These are phyloP conservation scores for Dianthus caryophyllus DNA, from an alignment of 148 eudicot genomes.

Conservation along the genomic window DNA sequence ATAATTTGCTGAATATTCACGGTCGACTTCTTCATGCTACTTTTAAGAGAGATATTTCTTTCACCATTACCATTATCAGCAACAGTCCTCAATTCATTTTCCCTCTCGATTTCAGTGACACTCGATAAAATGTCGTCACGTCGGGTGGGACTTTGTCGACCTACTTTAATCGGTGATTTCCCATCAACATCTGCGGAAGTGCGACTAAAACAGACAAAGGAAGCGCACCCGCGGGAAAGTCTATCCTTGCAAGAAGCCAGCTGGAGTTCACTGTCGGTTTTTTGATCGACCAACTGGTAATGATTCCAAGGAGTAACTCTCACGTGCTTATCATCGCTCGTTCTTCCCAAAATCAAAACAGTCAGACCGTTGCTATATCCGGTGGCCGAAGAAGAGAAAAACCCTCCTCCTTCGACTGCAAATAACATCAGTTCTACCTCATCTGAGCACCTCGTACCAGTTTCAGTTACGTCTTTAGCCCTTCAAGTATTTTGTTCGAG, in stretches of 20 bases:
- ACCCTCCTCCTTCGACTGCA: constrained; percentile 98
- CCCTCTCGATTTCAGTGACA: constrained; percentile 33
- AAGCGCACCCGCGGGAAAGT: constrained; percentile 73
- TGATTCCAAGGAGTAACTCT: constrained; percentile 96
- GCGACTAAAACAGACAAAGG: constrained; percentile 84
- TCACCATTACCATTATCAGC: constrained; percentile 33
- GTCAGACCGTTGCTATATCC: constrained; percentile 88
- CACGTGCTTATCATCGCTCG: constrained; percentile 84
- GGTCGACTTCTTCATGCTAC: constrained; percentile 68
- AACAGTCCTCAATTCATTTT: constrained; percentile 38
- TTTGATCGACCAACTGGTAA: constrained; percentile 87
- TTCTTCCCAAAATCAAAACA: constrained; percentile 87
- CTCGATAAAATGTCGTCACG: constrained; percentile 38
- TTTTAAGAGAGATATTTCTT: constrained; percentile 41
- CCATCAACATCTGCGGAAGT: constrained; percentile 77
- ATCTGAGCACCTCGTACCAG: constrained; percentile 48
- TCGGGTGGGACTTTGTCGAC: constrained; percentile 46
- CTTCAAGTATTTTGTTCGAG: constrained; percentile 2
- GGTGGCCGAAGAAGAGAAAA: constrained; percentile 92
- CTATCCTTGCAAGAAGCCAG: constrained; percentile 88
- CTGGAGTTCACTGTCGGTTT: constrained; percentile 60
- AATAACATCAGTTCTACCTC: constrained; percentile 97
- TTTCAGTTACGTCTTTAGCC: constrained; percentile 22
- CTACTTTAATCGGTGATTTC: constrained; percentile 69
- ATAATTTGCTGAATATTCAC: constrained; percentile 26